Base-by-base conservation (phyloP, 139 green algal genomes). In the Auxenochlorella protothecoides region DNA sequence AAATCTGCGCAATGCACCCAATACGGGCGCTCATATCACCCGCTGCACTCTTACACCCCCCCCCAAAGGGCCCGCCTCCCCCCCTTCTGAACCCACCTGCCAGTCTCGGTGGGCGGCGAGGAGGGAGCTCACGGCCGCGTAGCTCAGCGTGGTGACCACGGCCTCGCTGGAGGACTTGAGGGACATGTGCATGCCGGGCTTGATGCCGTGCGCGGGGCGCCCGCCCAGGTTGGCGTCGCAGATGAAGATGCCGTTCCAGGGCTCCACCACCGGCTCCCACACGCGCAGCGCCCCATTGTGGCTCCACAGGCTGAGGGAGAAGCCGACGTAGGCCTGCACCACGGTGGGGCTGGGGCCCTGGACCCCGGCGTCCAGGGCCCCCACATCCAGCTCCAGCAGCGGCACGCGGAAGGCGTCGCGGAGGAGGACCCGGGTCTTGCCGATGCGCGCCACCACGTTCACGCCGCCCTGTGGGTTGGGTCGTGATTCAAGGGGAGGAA, bases 181-280 rank as follows among this genome's bases (percentile, higher is more conserved):
- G 27, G 60, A 75, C 13, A 88, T 6, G 56, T 81, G 70, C 4
- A 80, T 75, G 2, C 81, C 84, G 3, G 84, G 84, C 52, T 72
- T 59, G 9, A 86, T 83, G 4, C 80, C 83, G 6, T 53, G 61
- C 9, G 72, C 57, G 59, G 69, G 66, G 77, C 82, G 79, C 65
- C 68, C 12, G 59, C 55, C 53, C 11, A 69, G 57, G 63, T 88
- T 87, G 44, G 81, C 60, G 71, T 88, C 86, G 44, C 75, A 61
- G 64, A 86, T 87, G 16, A 83, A 51, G n/a, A 91, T 85, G 55
- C 91, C 72, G 73, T 91, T 83, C 80, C 85, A 92, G 2, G 91
- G 89, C 79, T 96, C 90, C 73, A 97, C 27, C 55, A 97, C 72
- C 0, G 91, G 91, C 83, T 97, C 91, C 91, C 91, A 97, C 56